Evolutionary conservation across 2,329 filamentous ascomycete species (phyloP), one percentile per base, ranked within the genome.

Genomic region (Epichloe amarillans): DNA sequence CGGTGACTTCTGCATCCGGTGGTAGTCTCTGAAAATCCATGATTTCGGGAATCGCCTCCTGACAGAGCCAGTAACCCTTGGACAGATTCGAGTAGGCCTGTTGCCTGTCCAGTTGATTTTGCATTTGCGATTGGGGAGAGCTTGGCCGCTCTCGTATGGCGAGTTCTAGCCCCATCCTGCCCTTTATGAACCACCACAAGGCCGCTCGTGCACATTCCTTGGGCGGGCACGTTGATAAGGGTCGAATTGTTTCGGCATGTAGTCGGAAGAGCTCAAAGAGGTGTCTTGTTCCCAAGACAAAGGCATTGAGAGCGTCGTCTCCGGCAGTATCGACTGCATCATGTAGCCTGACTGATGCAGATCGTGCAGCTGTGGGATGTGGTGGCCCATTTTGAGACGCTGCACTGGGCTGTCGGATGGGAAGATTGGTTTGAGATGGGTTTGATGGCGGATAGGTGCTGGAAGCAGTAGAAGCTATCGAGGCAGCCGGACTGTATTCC

Each of bases 161-260:
- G 12, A 70, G 66, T 64, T 95, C 90, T 48, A 95, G 73, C 10
- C 82, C 81, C 60, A 83, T 79, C 54, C 89, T 82, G 19, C 89
- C 90, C 57, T 80, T 84, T 44, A 95, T 63, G 61, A 95, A 94
- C 90, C 90, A 96, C 90, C 90, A 96, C 0, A 87, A 71, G 3
- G 81, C 83, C 23, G 82, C 83, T 52, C 86, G 77, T 10, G 84
- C 73, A 70, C 90, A 84, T 53, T 88, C 80, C 45, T 76, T 72
- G 0, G 84, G 73, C 0, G 80, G 71, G 47, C 79, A 83, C 33
- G 76, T 74, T 50, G 79, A 73, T 4, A 89, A 63, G 0, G 86
- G 81, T 55, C 79, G 82, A 33, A 83, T 73, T 35, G 82, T 77
- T 64, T 95, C 87, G 0, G 88, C 83, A 52, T 90, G 86, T 42